phyloP scores from a whole-genome alignment of 2,329 filamentous ascomycete genomes.

The Sclerotinia minor region DNA sequence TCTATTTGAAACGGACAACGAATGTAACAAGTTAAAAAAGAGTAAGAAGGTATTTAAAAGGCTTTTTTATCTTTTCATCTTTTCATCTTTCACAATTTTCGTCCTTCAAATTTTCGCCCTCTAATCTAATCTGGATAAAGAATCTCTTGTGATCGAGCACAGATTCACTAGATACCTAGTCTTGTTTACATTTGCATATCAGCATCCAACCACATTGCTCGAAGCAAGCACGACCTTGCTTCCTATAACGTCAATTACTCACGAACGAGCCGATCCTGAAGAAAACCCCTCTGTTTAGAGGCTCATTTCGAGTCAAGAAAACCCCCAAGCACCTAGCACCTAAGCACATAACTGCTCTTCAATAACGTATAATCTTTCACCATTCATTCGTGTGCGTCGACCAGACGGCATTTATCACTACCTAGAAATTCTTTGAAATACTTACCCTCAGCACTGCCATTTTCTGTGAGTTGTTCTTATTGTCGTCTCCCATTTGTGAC shows the following conservation, averaged over 20 bases:
- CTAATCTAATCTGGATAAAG: neutral
- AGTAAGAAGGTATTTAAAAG: neutral
- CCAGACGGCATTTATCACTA: slow-evolving; percentile 4
- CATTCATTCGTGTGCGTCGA: slow-evolving; percentile 27
- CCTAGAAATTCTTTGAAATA: neutral
- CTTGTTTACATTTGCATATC: neutral
- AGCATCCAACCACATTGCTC: slow-evolving; percentile 25
- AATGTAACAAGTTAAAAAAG: slow-evolving; percentile 1
- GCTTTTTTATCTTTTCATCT: neutral
- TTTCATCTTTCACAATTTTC: neutral
- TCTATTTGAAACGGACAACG: slow-evolving; percentile 9
- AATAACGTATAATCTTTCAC: neutral
- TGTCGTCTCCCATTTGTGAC: neutral
- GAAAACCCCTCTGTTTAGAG: slow-evolving; percentile 26
- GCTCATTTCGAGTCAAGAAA: slow-evolving; percentile 17
- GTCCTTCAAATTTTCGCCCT: neutral
- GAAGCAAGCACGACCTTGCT: slow-evolving; percentile 24
- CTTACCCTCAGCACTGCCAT: neutral
- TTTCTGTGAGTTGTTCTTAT: neutral
- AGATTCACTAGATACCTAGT: neutral
- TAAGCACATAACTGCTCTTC: slow-evolving; percentile 24
- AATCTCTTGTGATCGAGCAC: slow-evolving; percentile 9
- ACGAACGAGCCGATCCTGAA: slow-evolving; percentile 15
- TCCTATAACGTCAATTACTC: slow-evolving; percentile 17
- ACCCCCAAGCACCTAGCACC: neutral